Evolutionary conservation across 768 basidiomycete genomes (phyloP).

Genomic region (Agrocybe pediades): DNA sequence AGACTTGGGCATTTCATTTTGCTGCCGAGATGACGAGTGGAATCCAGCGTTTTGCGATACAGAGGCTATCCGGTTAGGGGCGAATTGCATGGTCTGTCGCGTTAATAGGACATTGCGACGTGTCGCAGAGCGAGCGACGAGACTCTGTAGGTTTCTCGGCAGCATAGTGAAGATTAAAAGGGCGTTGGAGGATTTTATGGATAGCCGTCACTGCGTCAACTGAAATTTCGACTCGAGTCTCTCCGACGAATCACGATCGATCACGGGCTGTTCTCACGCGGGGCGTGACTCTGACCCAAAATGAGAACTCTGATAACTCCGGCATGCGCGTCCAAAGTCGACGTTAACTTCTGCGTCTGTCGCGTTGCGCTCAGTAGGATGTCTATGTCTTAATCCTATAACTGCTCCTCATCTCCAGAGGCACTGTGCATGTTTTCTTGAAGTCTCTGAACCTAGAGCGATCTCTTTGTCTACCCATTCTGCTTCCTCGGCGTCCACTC

Average conservation of each 20-base stretch:
- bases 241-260: conserved; percentile 12
- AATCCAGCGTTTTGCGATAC: conserved; percentile 42
- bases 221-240: conserved; percentile 23
- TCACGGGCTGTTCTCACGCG: conserved; percentile 2
- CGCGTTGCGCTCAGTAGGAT: no score
- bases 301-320: neutral
- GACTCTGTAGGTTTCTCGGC: conserved; percentile 45
- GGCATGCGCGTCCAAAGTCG: neutral
- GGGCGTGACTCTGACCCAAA: neutral
- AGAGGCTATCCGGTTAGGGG: conserved; percentile 43
- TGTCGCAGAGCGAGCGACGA: conserved; percentile 34
- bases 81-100: conserved; percentile 25
- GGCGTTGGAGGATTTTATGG: neutral
- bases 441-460: no score
- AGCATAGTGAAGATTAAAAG: conserved; percentile 32
- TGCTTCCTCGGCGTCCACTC: neutral
- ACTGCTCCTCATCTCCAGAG: no score
- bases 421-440: no score
- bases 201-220: conserved; percentile 14
- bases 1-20: conserved; percentile 77
- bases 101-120: conserved; percentile 26
- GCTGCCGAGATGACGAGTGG: conserved; percentile 65
- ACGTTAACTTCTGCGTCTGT: neutral
- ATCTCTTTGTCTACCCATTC: no score
- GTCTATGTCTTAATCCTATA: no score